These are phyloP conservation scores for Mortierella sp. DNA, from an alignment of 371 early-diverging fungal species.

Conservation along the genomic window DNA sequence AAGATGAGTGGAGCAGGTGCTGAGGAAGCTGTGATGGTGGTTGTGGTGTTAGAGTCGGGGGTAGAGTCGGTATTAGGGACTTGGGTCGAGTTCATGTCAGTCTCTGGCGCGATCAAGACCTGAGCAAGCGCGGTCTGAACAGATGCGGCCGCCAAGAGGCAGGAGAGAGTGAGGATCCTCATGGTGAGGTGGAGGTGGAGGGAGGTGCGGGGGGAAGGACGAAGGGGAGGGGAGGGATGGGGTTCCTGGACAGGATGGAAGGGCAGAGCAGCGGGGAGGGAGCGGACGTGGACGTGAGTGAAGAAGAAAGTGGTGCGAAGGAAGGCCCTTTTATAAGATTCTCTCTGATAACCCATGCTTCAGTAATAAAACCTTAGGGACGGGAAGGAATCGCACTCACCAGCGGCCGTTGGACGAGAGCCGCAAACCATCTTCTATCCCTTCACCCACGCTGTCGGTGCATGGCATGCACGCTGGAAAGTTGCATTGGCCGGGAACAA, in stretches of 20 bases:
- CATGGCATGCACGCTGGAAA: no score
- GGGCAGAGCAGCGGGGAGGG: slow-evolving; percentile 8
- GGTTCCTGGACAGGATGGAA: slow-evolving; percentile 25
- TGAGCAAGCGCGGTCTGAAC: slow-evolving; percentile 45
- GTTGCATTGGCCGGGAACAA: no score
- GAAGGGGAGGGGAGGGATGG: not conserved
- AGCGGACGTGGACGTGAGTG: slow-evolving; percentile 8
- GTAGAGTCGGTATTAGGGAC: not conserved
- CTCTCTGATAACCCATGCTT: not conserved
- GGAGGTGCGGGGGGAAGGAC: not conserved
- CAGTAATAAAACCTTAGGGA: slow-evolving; percentile 7
- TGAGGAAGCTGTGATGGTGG: slow-evolving; percentile 5
- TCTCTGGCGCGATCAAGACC: slow-evolving; percentile 50
- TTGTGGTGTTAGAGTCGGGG: no score
- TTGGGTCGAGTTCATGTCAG: slow-evolving; percentile 40
- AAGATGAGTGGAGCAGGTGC: slow-evolving; percentile 14
- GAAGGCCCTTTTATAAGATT: no score
- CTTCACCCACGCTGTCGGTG: no score
- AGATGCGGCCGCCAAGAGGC: slow-evolving; percentile 46
- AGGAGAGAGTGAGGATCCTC: slow-evolving; percentile 39
- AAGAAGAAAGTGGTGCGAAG: slow-evolving; percentile 4
- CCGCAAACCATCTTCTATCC: not conserved
- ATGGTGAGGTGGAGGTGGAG: slow-evolving; percentile 14
- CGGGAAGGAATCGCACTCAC: not conserved
- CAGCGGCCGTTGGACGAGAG: not conserved